Conservation (phyloP, 257 asterid species). For the Lycium ferocissimum region DNA sequence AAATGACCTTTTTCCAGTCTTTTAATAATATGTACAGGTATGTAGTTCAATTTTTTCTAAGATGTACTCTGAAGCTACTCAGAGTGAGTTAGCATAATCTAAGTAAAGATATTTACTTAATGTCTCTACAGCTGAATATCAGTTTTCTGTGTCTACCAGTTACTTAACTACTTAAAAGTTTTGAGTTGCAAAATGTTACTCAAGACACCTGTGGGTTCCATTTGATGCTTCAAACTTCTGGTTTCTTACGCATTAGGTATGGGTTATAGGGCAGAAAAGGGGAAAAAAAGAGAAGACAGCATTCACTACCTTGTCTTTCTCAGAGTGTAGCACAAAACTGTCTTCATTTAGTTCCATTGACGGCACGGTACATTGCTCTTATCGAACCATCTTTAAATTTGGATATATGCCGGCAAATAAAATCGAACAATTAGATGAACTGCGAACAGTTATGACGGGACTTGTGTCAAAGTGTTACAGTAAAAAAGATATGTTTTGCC, state of each 20-base stretch:
- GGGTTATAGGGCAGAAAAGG: too few species aligned
- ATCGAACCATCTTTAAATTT: constrained; percentile 96
- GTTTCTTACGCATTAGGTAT: too few species aligned
- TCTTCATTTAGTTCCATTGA: constrained; percentile 90
- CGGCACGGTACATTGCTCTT: constrained; percentile 81
- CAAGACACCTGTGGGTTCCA: not conserved
- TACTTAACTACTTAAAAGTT: not conserved
- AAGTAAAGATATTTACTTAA: not conserved
- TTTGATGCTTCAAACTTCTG: not conserved
- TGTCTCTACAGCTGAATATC: not conserved
- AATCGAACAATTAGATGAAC: constrained; percentile 5
- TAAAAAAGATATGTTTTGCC: constrained; percentile 39
- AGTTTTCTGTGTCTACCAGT: not conserved
- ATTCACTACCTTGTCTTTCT: constrained; percentile 61
- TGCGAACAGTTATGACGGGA: not conserved
- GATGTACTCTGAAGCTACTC: not conserved
- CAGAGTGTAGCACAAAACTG: constrained; percentile 69
- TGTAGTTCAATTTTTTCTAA: not conserved
- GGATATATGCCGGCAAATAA: constrained; percentile 26
- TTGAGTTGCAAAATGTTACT: not conserved
- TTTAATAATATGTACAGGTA: constrained; percentile 17
- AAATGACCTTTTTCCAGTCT: not conserved
- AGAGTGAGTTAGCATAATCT: not conserved
- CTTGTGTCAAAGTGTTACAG: constrained; percentile 28
- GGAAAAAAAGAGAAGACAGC: not conserved